Base-by-base conservation (phyloP, 1,139 yeast genomes). In the Saccharomyces hybrid region DNA sequence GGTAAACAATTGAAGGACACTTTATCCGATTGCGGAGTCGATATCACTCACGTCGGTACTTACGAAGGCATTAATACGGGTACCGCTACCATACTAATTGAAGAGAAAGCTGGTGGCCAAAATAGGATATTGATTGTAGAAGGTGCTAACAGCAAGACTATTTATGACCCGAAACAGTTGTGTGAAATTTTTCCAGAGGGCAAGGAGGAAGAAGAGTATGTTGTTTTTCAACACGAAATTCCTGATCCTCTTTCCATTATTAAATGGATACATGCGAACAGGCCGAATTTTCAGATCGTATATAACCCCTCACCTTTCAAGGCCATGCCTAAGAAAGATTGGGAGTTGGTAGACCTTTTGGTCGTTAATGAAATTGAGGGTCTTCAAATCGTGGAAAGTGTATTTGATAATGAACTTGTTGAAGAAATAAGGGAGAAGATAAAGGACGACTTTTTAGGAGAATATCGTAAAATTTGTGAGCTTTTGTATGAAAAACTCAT, bases 241-340 rank as follows among this genome's bases (percentile, higher is more conserved):
- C 91, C 93, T 1, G 79, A 81, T 57, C 81, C 89, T 1, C 62
- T 74, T 2, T 65, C 71, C 6, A 69, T 81, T 3, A 81, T 86
- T 53, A 65, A 72, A 5, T 83, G 89, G 88, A 57, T 85, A 27
- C 72, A 75, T 50, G 31, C 59, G 1, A 72, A 81, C 58, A 73
- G 81, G 53, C 78, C 83, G 1, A 48, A 62, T 0, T 64, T 74
- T 48, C 74, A 73, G 50, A 79, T 88, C 16, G 84, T 90, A 11
- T 90, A 88, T 71, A 93, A 93, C 66, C 98, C 99, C 2, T 90
- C 98, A 1, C 99, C 99, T 1, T 83, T 83, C 61, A 75, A 76
- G 67, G 52, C 76, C 58, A 56, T 77, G 67, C 61, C 75, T 55
- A 61, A 65, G 56, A 73, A 71, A 1, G 66, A 77, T 8, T 76